phyloP scores from a whole-genome alignment of 805 yeast genomes.

The Starmerella floris region DNA sequence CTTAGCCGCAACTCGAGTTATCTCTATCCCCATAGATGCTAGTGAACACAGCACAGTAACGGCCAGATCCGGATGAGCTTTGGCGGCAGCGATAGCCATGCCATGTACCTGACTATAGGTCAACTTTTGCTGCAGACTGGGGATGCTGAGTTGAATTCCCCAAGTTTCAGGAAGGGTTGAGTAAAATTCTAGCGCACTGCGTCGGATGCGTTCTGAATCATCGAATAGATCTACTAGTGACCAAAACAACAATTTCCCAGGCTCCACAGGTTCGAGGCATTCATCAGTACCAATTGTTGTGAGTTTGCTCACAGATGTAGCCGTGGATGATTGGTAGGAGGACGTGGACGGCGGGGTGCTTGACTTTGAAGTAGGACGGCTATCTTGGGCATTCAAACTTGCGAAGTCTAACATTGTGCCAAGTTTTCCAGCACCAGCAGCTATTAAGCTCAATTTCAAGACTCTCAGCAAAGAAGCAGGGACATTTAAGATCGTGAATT shows the following conservation, averaged over 20 bases:
- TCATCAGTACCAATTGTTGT: neutral
- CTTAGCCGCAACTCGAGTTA: slow-evolving; percentile 3
- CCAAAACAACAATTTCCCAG: slow-evolving; percentile 10
- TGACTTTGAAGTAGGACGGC: neutral
- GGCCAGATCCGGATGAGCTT: slow-evolving; percentile 8
- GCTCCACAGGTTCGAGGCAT: neutral
- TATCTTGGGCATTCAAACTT: neutral
- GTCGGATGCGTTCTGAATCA: neutral
- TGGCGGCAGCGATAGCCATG: slow-evolving; percentile 6
- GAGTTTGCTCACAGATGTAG: neutral
- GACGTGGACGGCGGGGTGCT: neutral
- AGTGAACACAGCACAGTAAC: neutral
- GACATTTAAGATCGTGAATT: neutral
- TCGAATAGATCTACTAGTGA: slow-evolving; percentile 3
- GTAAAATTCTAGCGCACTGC: slow-evolving; percentile 9
- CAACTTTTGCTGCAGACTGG: slow-evolving; percentile 1
- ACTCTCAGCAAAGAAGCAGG: neutral
- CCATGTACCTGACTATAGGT: slow-evolving; percentile 2
- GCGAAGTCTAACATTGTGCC: neutral
- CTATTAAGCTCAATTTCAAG: neutral
- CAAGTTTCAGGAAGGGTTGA: slow-evolving; percentile 7
- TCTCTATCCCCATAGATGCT: neutral
- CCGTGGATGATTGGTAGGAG: neutral
- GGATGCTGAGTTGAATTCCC: slow-evolving; percentile 4
- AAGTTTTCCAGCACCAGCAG: neutral